These are phyloP conservation scores for Colletotrichum echinochloae DNA, from an alignment of 2,329 filamentous ascomycete species.

Conservation along the genomic window DNA sequence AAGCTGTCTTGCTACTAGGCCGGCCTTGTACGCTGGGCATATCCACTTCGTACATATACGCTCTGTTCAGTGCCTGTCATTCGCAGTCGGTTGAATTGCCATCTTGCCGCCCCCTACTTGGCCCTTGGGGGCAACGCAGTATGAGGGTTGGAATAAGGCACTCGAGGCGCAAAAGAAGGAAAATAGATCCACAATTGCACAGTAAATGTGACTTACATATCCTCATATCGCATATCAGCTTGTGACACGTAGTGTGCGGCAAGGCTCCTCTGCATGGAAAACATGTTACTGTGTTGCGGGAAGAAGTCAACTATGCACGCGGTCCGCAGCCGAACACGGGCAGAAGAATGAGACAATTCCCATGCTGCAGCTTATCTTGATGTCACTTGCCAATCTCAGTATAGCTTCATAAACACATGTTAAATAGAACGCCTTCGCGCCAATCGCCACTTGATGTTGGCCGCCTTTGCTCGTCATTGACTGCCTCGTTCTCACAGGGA, in stretches of 20 bases:
- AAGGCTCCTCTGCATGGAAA: neutral
- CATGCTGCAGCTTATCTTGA: no score
- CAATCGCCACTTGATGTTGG: neutral
- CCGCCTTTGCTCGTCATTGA: neutral
- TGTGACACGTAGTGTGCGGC: neutral
- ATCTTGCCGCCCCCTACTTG: no score
- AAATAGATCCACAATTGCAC: no score
- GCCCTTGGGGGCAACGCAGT: no score
- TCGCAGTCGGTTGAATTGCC: neutral
- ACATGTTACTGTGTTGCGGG: neutral
- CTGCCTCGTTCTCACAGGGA: no score
- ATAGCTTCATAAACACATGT: neutral
- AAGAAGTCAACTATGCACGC: neutral
- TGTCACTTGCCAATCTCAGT: no score
- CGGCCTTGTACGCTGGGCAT: neutral
- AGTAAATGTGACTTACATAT: no score
- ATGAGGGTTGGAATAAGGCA: no score
- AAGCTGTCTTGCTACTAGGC: neutral
- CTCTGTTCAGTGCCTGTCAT: neutral
- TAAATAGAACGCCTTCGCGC: neutral
- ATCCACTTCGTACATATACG: no score
- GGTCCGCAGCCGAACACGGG: neutral
- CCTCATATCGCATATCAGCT: no score
- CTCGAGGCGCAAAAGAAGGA: no score
- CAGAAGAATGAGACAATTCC: neutral